phyloP scores from a whole-genome alignment of 1,139 yeast species.

The Taphrina deformans region DNA sequence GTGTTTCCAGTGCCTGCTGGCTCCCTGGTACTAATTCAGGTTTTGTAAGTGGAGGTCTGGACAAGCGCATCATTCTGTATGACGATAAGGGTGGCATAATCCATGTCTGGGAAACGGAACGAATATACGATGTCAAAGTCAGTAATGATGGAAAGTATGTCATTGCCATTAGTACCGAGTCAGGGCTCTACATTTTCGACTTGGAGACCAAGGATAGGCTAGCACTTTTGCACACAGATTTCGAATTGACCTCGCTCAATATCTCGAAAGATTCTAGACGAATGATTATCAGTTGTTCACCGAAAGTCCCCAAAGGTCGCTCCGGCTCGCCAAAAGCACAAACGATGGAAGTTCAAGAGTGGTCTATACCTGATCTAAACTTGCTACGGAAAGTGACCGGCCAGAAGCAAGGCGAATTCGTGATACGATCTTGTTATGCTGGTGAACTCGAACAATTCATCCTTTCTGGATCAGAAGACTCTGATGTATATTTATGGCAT shows the following conservation, averaged over 20 bases:
- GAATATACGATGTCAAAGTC: constrained; percentile 71
- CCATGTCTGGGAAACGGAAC: constrained; percentile 50
- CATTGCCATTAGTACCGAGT: constrained; percentile 64
- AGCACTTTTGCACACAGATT: constrained; percentile 48
- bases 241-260: constrained; percentile 54
- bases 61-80: constrained; percentile 66
- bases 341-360: constrained; percentile 74
- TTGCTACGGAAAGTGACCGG: constrained; percentile 67
- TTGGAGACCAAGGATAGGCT: constrained; percentile 45
- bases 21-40: constrained; percentile 55
- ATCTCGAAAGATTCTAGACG: constrained; percentile 49
- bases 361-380: constrained; percentile 60
- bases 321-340: constrained; percentile 62
- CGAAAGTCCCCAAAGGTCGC: constrained; percentile 39
- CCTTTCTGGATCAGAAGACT: constrained; percentile 68
- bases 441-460: constrained; percentile 66
- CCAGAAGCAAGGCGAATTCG: constrained; percentile 66
- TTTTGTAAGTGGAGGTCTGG: constrained; percentile 76
- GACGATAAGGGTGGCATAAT: constrained; percentile 52
- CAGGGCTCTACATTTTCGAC: constrained; percentile 55
- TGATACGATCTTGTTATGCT: constrained; percentile 79
- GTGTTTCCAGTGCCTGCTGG: constrained; percentile 73
- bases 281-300: constrained; percentile 21
- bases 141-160: constrained; percentile 64
- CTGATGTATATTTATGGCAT: constrained; percentile 71